These are phyloP conservation scores for Cenchrus americanus DNA, from an alignment of 176 grass and related monocot genomes.

Conservation along the genomic window DNA sequence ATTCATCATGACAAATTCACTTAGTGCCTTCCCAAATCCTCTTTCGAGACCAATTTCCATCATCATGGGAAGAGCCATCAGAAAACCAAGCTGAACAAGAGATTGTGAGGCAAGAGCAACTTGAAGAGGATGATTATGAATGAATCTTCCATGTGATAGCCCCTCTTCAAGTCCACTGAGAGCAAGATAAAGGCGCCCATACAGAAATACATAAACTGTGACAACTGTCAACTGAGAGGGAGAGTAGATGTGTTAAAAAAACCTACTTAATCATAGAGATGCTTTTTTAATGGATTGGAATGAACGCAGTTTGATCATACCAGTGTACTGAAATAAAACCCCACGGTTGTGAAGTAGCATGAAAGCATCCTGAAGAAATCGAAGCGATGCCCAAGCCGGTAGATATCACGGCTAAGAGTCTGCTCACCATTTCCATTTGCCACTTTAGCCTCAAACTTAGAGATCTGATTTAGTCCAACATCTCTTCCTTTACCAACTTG, in stretches of 20 bases:
- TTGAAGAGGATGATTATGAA: conserved; percentile 86
- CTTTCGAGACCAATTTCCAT: conserved; percentile 98
- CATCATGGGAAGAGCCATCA: conserved; percentile 97
- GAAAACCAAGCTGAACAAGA: conserved; percentile 88
- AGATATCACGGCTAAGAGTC: conserved; percentile 90
- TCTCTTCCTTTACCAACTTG: conserved; percentile 98
- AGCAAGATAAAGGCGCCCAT: conserved; percentile 92
- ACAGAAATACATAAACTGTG: conserved; percentile 92
- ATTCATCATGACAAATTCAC: conserved; percentile 94
- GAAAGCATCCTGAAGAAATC: conserved; percentile 99
- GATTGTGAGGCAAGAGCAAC: conserved; percentile 95
- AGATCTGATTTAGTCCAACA: conserved; percentile 93
- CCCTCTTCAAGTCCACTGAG: conserved; percentile 95
- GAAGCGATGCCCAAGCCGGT: conserved; percentile 87
- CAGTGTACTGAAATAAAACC: conserved; percentile 91
- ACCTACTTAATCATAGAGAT: not conserved
- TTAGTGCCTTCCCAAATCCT: conserved; percentile 83
- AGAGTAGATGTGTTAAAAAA: conserved; percentile 35
- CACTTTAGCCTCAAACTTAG: conserved; percentile 89
- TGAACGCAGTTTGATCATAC: conserved; percentile 53
- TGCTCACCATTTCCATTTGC: conserved; percentile 97
- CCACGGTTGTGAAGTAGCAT: conserved; percentile 92
- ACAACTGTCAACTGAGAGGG: conserved; percentile 79
- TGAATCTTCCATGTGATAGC: conserved; percentile 66
- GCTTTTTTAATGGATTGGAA: not conserved